Conservation (phyloP, 2,329 filamentous ascomycete genomes). For the Whalleya microplaca region DNA sequence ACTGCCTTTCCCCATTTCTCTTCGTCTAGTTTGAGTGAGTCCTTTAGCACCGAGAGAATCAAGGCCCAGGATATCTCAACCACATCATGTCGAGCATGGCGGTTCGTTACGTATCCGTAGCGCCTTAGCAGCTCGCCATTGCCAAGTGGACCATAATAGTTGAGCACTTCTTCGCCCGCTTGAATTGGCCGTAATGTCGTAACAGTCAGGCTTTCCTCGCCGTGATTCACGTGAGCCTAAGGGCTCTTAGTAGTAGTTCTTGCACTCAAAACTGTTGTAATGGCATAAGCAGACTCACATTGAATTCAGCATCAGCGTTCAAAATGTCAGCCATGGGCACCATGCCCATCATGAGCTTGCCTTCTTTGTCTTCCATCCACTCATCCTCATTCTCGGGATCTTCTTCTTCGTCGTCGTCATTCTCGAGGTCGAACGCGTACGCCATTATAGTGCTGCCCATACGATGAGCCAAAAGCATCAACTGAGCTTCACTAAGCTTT, state of each 20-base stretch:
- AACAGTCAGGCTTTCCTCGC: conserved; percentile 65
- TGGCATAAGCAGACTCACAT: conserved; percentile 53
- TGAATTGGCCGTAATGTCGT: conserved; percentile 70
- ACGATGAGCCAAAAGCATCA: conserved; percentile 65
- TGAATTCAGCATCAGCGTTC: conserved; percentile 87
- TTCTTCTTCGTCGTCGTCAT: conserved; percentile 50
- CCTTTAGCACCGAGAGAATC: conserved; percentile 52
- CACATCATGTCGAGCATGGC: conserved; percentile 79
- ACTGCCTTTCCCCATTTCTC: conserved; percentile 48
- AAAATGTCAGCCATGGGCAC: conserved; percentile 89
- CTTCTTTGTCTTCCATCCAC: conserved; percentile 67
- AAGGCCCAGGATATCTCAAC: conserved; percentile 72
- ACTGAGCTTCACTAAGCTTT: conserved; percentile 46
- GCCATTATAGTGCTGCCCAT: conserved; percentile 93
- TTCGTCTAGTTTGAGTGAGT: conserved; percentile 43
- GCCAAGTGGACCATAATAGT: conserved; percentile 86
- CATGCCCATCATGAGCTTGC: conserved; percentile 73
- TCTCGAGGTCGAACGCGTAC: conserved; percentile 83
- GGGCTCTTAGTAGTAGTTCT: conserved; percentile 1
- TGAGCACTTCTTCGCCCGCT: conserved; percentile 77
- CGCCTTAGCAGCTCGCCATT: conserved; percentile 80
- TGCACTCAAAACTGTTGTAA: background rate
- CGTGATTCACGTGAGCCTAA: conserved; percentile 59
- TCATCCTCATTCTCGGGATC: conserved; percentile 64
- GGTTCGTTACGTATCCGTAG: conserved; percentile 84